phyloP scores from a whole-genome alignment of 805 yeast species.

The Metschnikowia borealis region DNA sequence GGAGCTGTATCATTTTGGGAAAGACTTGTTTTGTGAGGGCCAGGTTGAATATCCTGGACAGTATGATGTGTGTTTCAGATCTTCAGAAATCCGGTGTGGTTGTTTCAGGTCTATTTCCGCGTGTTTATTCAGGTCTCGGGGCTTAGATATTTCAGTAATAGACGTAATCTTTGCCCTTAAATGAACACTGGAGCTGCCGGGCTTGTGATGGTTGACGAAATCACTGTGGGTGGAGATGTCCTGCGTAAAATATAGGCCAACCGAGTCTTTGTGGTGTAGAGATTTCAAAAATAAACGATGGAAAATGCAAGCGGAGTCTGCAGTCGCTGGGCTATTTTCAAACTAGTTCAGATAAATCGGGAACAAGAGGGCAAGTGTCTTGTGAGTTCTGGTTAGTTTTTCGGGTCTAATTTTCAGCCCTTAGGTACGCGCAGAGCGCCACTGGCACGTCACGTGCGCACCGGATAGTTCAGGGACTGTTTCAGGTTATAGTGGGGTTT shows the following conservation, averaged over 20 bases:
- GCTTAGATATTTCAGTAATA: not conserved
- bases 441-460: slow-evolving; percentile 3
- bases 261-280: not conserved
- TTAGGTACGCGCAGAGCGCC: slow-evolving; percentile 5
- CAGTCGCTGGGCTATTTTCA: not conserved
- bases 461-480: not conserved
- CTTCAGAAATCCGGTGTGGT: not conserved
- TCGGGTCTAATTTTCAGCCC: slow-evolving; percentile 1
- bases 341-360: not conserved
- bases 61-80: not conserved
- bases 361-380: not conserved
- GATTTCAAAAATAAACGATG: not conserved
- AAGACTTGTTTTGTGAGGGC: not conserved
- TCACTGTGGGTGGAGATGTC: not conserved
- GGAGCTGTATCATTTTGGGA: slow-evolving; percentile 25
- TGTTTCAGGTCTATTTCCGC: not conserved
- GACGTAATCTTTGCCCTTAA: too few species aligned
- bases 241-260: not conserved
- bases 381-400: slow-evolving; percentile 1
- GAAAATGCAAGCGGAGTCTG: not conserved
- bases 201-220: not conserved
- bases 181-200: not conserved
- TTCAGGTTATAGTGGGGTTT: not conserved
- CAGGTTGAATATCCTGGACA: not conserved
- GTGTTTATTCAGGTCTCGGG: not conserved